Base-by-base conservation (phyloP, 2,329 filamentous ascomycete species). In the Scorias spongiosa region DNA sequence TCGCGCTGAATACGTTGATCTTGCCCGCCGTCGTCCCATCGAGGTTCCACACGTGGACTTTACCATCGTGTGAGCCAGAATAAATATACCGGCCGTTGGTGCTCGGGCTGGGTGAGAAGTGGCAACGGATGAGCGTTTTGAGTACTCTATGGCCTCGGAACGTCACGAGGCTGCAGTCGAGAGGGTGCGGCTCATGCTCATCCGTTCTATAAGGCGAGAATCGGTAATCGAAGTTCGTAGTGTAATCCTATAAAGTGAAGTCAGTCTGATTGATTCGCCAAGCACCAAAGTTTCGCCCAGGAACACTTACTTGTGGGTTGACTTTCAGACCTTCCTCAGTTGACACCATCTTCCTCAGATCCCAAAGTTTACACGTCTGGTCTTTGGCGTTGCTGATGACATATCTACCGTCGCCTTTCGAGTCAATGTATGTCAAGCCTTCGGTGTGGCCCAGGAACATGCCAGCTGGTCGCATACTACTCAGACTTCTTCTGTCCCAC, bases 281-380 rank as follows among this genome's bases (percentile, higher is more conserved):
- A 11, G 12, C 5, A 10, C 9, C 37, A 18, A 18, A 15, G 12
- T 4, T 11, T 15, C 12, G 20, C 2, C 18, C 29, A 18, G 20
- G 3, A 3, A 5, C 14, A 40, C 54, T 41, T 49, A 57, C 56
- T 49, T 54, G 50, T 29, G 74, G 70, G 48, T 78, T 69, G 43
- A 78, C 65, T 29, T 68, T 63, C 39, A 71, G 68, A 46, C 77
- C 83, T 42, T 71, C 67, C 29, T 79, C 72, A 1, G 81, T 81
- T 5, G 78, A 78, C 70, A 91, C 84, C 72, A 87, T 89, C 71
- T 84, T 93, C 42, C 89, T 74, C 44, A 95, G 61, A 61, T 98
- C 91, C 91, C 91, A 98, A 0, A 98, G 72, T 64, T 96, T 96
- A 77, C 93, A 93, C 37, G 81, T 89, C 62, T 96, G 91, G 58